Conservation (phyloP, 2,329 filamentous ascomycete genomes). For the Berkeleyomyces rouxiae region DNA sequence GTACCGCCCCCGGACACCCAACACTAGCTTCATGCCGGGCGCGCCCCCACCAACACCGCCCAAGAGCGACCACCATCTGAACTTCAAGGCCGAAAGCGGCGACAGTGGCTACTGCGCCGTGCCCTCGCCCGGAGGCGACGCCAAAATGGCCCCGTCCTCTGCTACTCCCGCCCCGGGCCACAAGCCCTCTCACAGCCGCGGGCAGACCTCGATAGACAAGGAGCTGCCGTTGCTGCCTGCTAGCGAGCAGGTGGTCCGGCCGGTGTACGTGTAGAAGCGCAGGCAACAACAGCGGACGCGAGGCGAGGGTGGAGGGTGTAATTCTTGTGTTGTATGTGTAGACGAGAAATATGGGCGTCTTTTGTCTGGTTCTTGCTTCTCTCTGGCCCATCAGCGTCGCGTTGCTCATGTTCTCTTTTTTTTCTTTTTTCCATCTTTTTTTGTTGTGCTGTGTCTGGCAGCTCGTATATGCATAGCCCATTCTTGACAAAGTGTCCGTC, state of each 20-base stretch:
- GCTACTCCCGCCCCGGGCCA: not conserved
- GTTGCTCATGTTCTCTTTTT: not conserved
- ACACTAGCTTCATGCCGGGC: conserved; percentile 20
- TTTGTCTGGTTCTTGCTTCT: conserved; percentile 8
- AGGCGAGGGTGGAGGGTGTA: not conserved
- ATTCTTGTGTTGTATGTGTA: no score
- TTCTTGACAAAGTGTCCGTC: no score
- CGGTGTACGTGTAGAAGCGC: conserved; percentile 10
- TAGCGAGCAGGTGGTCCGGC: conserved; percentile 12
- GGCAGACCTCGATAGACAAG: conserved; percentile 43
- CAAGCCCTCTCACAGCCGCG: conserved; percentile 12
- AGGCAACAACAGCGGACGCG: not conserved
- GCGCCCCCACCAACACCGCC: conserved; percentile 31
- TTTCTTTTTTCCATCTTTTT: conserved; percentile 15
- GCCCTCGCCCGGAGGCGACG: not conserved
- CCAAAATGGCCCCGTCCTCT: not conserved
- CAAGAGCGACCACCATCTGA: conserved; percentile 24
- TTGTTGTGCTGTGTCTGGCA: conserved; percentile 16
- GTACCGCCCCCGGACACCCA: conserved; percentile 26
- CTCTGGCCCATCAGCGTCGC: not conserved
- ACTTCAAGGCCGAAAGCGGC: conserved; percentile 29
- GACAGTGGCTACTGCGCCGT: conserved; percentile 30
- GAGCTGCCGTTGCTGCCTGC: conserved; percentile 39
- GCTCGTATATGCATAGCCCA: not conserved
- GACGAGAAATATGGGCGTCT: no score